Evolutionary conservation across 305 asterid species (phyloP).

Genomic region (Fraxinus velutina): DNA sequence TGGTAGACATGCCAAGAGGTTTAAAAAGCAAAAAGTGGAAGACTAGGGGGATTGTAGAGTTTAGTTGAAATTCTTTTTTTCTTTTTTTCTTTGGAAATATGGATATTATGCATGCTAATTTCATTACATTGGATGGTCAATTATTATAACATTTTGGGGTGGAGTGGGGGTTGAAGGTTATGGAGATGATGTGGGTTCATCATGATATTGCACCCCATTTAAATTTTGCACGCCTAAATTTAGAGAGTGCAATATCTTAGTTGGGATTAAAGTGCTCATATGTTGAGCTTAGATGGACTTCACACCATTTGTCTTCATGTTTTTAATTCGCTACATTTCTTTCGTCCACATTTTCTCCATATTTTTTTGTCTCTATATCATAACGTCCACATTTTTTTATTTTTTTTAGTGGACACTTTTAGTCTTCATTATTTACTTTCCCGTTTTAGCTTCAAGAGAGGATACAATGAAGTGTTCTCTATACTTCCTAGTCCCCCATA

Average conservation of each 20-base stretch:
- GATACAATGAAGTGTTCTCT: neutral
- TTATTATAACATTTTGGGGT: slow-evolving; percentile 50
- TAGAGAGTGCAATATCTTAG: slow-evolving; percentile 42
- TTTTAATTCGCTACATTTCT: neutral
- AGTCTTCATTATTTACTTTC: neutral
- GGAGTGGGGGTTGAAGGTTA: slow-evolving; percentile 11
- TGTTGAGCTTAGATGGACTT: neutral
- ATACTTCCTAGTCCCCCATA: neutral
- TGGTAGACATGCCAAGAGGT: slow-evolving; percentile 24
- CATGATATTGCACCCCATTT: slow-evolving; percentile 92
- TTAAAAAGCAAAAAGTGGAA: slow-evolving; percentile 28
- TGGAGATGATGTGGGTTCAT: slow-evolving; percentile 49
- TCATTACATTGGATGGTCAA: slow-evolving; percentile 41
- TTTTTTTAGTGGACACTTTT: neutral
- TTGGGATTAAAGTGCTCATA: slow-evolving; percentile 36
- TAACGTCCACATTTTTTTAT: neutral
- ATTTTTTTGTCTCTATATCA: neutral
- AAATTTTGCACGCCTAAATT: slow-evolving; percentile 69
- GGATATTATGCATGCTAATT: slow-evolving; percentile 51
- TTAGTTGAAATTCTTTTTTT: slow-evolving; percentile 43
- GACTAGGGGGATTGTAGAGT: slow-evolving; percentile 31
- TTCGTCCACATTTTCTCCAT: neutral
- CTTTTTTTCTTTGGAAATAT: slow-evolving; percentile 26
- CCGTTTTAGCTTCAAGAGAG: neutral
- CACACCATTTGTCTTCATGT: neutral